Evolutionary conservation across 768 basidiomycete species (phyloP).

Genomic region (Rhizopogon rudus): DNA sequence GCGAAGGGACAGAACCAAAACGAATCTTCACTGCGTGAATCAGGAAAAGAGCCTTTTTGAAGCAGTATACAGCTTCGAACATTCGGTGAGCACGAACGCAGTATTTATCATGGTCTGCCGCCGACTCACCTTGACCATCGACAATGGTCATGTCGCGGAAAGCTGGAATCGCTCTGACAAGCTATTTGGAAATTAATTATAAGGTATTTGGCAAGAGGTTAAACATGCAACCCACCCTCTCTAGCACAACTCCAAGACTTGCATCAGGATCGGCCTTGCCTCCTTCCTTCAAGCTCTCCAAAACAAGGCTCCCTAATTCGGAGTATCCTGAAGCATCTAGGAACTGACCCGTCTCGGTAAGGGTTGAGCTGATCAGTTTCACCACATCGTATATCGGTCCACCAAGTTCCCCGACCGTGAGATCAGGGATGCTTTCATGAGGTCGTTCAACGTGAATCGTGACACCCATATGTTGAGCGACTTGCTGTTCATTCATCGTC

Average conservation of each 20-base stretch:
- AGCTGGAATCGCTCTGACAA: constrained; percentile 73
- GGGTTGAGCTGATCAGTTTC: constrained; percentile 51
- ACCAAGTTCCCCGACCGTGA: constrained; percentile 70
- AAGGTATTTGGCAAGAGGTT: not conserved
- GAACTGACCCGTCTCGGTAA: constrained; percentile 71
- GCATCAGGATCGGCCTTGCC: constrained; percentile 29
- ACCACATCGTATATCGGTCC: constrained; percentile 74
- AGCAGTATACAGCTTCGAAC: constrained; percentile 69
- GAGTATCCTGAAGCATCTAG: constrained; percentile 57
- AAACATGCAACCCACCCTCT: constrained; percentile 43
- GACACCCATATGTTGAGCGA: constrained; percentile 73
- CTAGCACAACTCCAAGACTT: constrained; percentile 55
- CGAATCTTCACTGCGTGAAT: constrained; percentile 64
- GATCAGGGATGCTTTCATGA: constrained; percentile 63
- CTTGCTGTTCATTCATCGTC: constrained; percentile 43
- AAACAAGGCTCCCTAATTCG: constrained; percentile 70
- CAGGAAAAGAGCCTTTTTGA: constrained; percentile 87
- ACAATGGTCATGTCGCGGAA: constrained; percentile 76
- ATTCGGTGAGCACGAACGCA: not conserved
- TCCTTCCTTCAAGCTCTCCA: constrained; percentile 59
- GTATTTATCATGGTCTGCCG: constrained; percentile 5
- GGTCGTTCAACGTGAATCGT: constrained; percentile 63
- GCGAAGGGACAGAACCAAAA: constrained; percentile 50
- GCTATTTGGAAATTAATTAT: constrained; percentile 31
- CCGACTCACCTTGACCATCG: constrained; percentile 49